Base-by-base conservation (phyloP, 495 filamentous ascomycete genomes). In the Neurospora sp. region DNA sequence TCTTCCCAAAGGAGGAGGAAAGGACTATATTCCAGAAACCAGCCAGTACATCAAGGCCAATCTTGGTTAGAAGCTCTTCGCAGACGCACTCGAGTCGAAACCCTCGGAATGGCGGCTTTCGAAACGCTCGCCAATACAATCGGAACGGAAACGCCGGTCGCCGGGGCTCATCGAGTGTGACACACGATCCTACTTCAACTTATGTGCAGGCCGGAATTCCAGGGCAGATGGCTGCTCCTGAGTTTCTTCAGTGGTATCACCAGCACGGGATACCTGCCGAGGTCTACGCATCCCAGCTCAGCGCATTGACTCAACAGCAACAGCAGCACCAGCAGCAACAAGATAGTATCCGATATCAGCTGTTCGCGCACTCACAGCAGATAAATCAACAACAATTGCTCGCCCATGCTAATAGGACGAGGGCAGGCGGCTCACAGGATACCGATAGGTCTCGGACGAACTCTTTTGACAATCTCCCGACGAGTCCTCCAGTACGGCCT, bases 1-100 rank as follows among this genome's bases (percentile, higher is more conserved):
- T 91, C 45, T 98, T 90, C 75, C 96, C 96, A 3, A 89, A 89
- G 48, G 91, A 96, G 76, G 93, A 97, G 78, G 90, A 92, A 76
- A 89, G 88, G 69, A 65, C 53, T 8, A 85, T 90, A 22, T 94
- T 88, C 80, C 89, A 96, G 76, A 90, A 91, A 80, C 93, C 93
- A 0, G 71, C 86, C 75, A 59, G 85, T 80, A 73, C 84, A 83
- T 75, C 85, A 74, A 77, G 84, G 40, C 82, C 85, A 78, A 70
- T 84, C 27, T 76, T 86, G 17, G 48, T 87, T 40, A 84, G 88
- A 68, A 88, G 86, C 75, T 81, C 83, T 35, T 89, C 86, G 38
- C 84, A 88, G 53, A 83, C 85, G 70, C 75, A 82, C 37, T 17
- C 76, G 14, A 78, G 77, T 41, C 84, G 87, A 69, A 87, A 87